Percentiles rank a stretch among this genome's conserved stretches.
Evolutionary conservation across 208 protist genomes (phyloP).

Genomic region (Blechomonas ayalai): DNA sequence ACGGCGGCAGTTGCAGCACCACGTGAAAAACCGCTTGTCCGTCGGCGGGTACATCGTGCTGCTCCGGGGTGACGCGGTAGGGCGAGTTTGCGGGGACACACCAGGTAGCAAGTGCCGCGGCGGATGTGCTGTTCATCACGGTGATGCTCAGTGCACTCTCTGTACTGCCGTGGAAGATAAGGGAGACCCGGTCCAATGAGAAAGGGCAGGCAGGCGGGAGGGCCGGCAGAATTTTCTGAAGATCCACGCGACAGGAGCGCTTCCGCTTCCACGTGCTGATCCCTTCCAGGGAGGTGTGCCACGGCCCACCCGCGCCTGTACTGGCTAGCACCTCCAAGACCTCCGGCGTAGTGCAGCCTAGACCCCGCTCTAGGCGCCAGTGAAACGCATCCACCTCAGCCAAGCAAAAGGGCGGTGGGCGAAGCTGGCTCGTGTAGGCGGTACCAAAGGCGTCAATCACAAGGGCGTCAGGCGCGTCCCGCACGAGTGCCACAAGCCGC

Average conservation of each 20-base stretch:
- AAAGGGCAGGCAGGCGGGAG: conserved; percentile 20
- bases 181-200: conserved; percentile 16
- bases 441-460: conserved; percentile 82
- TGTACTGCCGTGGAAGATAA: conserved; percentile 21
- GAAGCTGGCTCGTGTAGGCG: conserved; percentile 49
- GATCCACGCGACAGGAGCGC: conserved; percentile 9
- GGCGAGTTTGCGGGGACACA: conserved; percentile 39
- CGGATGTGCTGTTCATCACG: conserved; percentile 61
- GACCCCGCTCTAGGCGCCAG: conserved; percentile 34
- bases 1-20: conserved; percentile 5
- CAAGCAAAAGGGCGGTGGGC: conserved; percentile 50
- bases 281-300: conserved; percentile 15
- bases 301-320: conserved; percentile 1
- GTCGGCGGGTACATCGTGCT: conserved; percentile 44
- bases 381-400: conserved; percentile 59
- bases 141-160: conserved; percentile 24
- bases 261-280: conserved; percentile 3
- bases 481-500: conserved; percentile 62
- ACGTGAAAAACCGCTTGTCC: conserved; percentile 24
- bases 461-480: conserved; percentile 35
- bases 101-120: conserved; percentile 55
- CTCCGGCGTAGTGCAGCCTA: conserved; percentile 46
- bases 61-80: conserved; percentile 47
- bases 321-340: conserved; percentile 48
- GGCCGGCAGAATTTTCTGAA: conserved; percentile 11